Conservation (phyloP, 2,329 filamentous ascomycete genomes). For the Fusarium equiseti region DNA sequence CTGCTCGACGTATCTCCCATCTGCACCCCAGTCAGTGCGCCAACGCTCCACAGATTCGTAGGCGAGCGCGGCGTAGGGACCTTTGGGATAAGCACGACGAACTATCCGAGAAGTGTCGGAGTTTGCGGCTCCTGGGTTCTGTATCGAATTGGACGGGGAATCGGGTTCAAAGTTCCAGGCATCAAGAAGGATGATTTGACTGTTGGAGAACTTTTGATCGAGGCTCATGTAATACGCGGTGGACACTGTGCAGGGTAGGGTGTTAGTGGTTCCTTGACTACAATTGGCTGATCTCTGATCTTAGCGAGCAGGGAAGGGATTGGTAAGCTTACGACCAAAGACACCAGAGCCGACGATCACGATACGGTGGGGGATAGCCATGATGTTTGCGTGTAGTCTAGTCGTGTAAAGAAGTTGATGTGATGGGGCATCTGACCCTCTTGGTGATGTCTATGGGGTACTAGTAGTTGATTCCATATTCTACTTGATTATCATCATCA, state of each 20-base stretch:
- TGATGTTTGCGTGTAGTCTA: neutral
- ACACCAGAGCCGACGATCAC: neutral
- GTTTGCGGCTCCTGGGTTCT: slow-evolving; percentile 1
- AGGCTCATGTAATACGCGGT: slow-evolving; percentile 1
- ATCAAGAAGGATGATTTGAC: slow-evolving; percentile 4
- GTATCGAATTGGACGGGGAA: neutral
- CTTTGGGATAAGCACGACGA: slow-evolving; percentile 2
- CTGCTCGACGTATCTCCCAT: slow-evolving; percentile 1
- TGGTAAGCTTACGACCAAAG: slow-evolving; percentile 1
- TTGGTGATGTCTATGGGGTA: slow-evolving; percentile 1
- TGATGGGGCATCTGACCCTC: neutral
- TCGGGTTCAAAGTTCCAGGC: slow-evolving; percentile 5
- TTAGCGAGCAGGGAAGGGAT: neutral
- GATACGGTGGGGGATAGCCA: neutral
- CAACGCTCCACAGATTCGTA: slow-evolving; percentile 5
- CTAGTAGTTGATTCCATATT: slow-evolving; percentile 5
- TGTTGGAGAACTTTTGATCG: neutral
- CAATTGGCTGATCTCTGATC: neutral
- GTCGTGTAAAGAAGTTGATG: neutral
- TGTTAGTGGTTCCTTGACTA: neutral
- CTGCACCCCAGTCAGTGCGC: slow-evolving; percentile 2
- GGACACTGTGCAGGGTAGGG: neutral
- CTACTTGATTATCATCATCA: neutral
- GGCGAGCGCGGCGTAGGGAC: slow-evolving; percentile 3
- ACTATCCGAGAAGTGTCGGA: slow-evolving; percentile 1